Evolutionary conservation across 257 asterid species (phyloP), one percentile per base, ranked within the genome.

Genomic region (Plantago major): DNA sequence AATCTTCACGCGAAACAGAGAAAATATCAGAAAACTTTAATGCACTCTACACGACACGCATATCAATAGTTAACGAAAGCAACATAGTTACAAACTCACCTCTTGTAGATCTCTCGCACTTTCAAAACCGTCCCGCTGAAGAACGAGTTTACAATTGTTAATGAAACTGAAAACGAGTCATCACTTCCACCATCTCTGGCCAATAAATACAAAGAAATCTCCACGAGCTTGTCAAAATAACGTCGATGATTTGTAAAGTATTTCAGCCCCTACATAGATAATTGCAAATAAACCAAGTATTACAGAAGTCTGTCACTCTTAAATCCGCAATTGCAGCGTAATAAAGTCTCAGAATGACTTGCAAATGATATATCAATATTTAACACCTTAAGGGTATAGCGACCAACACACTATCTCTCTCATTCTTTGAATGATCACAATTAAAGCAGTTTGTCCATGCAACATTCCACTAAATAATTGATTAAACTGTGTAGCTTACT

Each of bases 181-280:
- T 89, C 94, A 52, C 79, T 78, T 71, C 97, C 97, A 54, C 99
- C 97, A 67, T 74, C 67, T 76, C 71, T 73, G 62, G 95, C 64
- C 82, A 93, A 65, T 59, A 64, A 52, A 46, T 52, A 53, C 22
- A 82, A 47, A 37, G 97, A 79, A 46, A 64, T 75, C 81, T 87
- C 87, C 38, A 87, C 85, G 55, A 93, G 85, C 85, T 83, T 85
- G 74, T 85, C 87, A 70, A 89, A 79, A 70, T 81, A 77, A 47
- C 33, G 73, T 57, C 79, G 81, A n/a, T 80, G 88, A 62, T 74
- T 81, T 57, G 83, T 74, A 63, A 84, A 89, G 77, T 78, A 79
- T 72, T 87, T 83, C 69, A 93, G 77, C 65, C 92, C 99, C 99
- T 93, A 73, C 74, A 74, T 22, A 80, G 26, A 42, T 45, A 56